Base-by-base conservation (phyloP, 2,329 filamentous ascomycete genomes). In the Arthrobotrys sphaeroides region DNA sequence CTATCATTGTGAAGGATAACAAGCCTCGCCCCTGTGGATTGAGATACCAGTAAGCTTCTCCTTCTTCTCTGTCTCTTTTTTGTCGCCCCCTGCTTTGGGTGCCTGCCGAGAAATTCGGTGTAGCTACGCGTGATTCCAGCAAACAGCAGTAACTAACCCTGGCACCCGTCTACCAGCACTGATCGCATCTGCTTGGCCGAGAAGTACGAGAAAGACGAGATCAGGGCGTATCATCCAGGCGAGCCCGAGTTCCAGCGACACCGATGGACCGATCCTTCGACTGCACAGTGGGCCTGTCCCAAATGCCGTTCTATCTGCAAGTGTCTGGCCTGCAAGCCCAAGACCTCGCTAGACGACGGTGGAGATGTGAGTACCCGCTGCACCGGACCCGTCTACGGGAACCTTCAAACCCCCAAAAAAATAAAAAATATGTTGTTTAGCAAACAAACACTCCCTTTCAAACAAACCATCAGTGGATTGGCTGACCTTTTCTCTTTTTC, bases 141-240 rank as follows among this genome's bases (percentile, higher is more conserved):
- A 42, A 28, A 26, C 43, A 33, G n/a, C 18, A 6, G 33, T 33
- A 59, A 31, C 69, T 67, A 47, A 67, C 53, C n/a, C n/a, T 40
- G 5, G 51, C 9, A 26, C 12, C 12, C 12, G 10, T 42, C 18
- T 28, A 3, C 43, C 20, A 74, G 70, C 38, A 74, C 70, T 28
- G 70, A 74, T 36, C 70, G 70, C 22, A 74, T 74, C 36, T 74
- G 70, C 47, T 43, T 74, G 70, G 70, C 70, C 18, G 70, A 74
- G 55, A 74, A 74, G 28, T 74, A 74, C 43, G 51, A 49, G 36
- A 68, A 68, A 18, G 55, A 59, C 31, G 70, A 74, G 38, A 74
- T 74, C 28, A 45, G 70, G 26, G 70, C 70, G 13, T 74, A 74
- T 42, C 70, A 74, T 28, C 70, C 70, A 4, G 70, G 70, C 16